Percentiles rank a stretch among this genome's conserved stretches.
Evolutionary conservation across 176 grass and related monocot genomes (phyloP).

Genomic region (Ananas comosus): DNA sequence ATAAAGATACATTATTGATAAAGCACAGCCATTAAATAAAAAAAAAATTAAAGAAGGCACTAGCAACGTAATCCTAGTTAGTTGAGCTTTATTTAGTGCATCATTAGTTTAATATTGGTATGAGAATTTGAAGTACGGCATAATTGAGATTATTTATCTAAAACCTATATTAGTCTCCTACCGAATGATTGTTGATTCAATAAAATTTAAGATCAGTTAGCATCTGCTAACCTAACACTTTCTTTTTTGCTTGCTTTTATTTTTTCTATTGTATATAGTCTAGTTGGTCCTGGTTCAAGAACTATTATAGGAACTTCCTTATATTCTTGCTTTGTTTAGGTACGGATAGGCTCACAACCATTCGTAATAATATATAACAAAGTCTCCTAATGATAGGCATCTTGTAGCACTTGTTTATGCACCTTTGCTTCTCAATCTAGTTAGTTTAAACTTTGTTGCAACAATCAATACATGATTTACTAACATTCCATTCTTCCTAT

Average conservation of each 20-base stretch:
- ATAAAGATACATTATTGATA: slow-evolving; percentile 9
- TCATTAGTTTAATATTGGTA: slow-evolving; percentile 13
- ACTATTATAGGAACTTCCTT: background rate
- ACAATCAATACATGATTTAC: background rate
- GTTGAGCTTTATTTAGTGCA: background rate
- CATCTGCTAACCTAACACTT: background rate
- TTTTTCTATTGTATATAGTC: background rate
- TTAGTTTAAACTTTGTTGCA: no score
- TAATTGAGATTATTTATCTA: background rate
- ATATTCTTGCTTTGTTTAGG: background rate
- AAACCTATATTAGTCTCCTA: slow-evolving; percentile 16
- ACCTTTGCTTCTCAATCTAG: background rate
- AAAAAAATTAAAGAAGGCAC: background rate
- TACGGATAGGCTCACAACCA: background rate
- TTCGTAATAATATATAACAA: background rate
- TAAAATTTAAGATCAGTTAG: slow-evolving; percentile 5
- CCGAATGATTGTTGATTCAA: slow-evolving; percentile 18
- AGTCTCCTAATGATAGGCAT: background rate
- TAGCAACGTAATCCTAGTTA: background rate
- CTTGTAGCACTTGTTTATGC: background rate
- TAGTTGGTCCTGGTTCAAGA: background rate
- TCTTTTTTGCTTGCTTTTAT: background rate
- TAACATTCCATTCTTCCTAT: background rate
- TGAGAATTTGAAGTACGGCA: slow-evolving; percentile 19
- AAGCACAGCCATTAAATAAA: slow-evolving; percentile 2